Conservation (phyloP, 2,329 filamentous ascomycete genomes). For the Ramularia endophylla region DNA sequence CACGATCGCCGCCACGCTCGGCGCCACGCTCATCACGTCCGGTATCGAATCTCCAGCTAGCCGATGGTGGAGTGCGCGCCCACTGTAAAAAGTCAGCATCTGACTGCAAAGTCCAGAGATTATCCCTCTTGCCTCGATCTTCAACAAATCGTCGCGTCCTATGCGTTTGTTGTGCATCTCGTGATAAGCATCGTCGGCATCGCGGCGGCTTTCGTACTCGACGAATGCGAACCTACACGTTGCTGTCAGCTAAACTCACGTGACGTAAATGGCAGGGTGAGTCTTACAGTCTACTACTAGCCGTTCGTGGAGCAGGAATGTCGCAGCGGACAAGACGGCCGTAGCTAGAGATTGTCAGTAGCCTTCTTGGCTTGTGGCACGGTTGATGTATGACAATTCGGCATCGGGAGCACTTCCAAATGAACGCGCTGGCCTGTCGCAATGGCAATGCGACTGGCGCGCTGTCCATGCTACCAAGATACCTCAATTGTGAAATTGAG, state of each 20-base stretch:
- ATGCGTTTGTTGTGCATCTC: slow-evolving; percentile 99
- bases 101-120: neutral
- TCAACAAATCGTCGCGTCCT: slow-evolving; percentile 87
- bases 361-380: too few species aligned
- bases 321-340: slow-evolving; percentile 97
- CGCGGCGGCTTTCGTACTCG: slow-evolving; percentile 96
- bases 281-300: slow-evolving; percentile 89
- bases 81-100: slow-evolving; percentile 57
- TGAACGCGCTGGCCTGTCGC: too few species aligned
- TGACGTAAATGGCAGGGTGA: neutral
- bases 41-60: slow-evolving; percentile 96
- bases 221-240: slow-evolving; percentile 81
- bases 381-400: too few species aligned
- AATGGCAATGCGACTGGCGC: too few species aligned
- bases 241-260: slow-evolving; percentile 33
- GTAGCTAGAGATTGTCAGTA: slow-evolving; percentile 63
- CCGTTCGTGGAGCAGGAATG: slow-evolving; percentile 91
- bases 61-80: slow-evolving; percentile 95
- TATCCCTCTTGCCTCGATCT: slow-evolving; percentile 76
- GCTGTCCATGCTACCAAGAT: too few species aligned
- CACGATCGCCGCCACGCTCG: slow-evolving; percentile 27
- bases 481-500: too few species aligned
- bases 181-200: slow-evolving; percentile 98
- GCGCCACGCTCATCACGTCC: slow-evolving; percentile 63
- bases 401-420: too few species aligned